A percentile compares a stretch with the other conserved stretches of the same genome.
Evolutionary conservation across 2,329 filamentous ascomycete species (phyloP).

Genomic region (Xylariales sp.): DNA sequence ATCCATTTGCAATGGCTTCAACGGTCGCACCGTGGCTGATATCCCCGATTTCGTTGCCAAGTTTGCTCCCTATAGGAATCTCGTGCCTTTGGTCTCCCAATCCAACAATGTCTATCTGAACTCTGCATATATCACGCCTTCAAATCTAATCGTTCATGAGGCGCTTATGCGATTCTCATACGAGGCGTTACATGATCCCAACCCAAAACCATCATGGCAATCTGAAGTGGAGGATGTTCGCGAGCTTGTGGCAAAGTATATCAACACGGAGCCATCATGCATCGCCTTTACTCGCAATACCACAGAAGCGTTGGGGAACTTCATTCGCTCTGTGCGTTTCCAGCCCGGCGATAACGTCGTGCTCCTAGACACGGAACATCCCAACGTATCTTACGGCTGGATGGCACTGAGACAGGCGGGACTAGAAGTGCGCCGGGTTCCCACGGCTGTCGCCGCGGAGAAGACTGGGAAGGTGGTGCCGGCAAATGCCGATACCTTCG

Average conservation of each 20-base stretch:
- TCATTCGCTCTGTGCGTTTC: slow-evolving; percentile 19
- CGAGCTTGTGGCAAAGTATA: slow-evolving; percentile 18
- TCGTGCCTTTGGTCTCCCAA: slow-evolving; percentile 15
- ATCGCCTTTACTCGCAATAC: slow-evolving; percentile 27
- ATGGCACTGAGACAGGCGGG: slow-evolving; percentile 19
- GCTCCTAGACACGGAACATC: slow-evolving; percentile 25
- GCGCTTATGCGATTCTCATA: slow-evolving; percentile 20
- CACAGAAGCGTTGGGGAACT: slow-evolving; percentile 24
- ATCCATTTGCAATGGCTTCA: too few species aligned
- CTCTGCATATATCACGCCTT: slow-evolving; percentile 23
- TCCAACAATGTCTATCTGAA: slow-evolving; percentile 21
- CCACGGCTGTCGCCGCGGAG: slow-evolving; percentile 10
- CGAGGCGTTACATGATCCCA: slow-evolving; percentile 16
- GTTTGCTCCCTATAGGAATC: slow-evolving; percentile 14
- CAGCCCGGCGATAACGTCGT: slow-evolving; percentile 26
- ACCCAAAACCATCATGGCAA: slow-evolving; percentile 21
- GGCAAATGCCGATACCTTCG: slow-evolving; percentile 18
- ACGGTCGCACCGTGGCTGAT: too few species aligned
- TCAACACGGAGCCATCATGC: slow-evolving; percentile 18
- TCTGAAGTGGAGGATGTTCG: slow-evolving; percentile 14
- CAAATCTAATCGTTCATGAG: slow-evolving; percentile 25
- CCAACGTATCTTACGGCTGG: slow-evolving; percentile 25
- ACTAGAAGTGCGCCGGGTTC: slow-evolving; percentile 23
- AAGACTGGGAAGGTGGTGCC: slow-evolving; percentile 5
- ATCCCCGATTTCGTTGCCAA: too few species aligned